phyloP scores from a whole-genome alignment of 148 eudicot species.

The Vaccinium darrowii region DNA sequence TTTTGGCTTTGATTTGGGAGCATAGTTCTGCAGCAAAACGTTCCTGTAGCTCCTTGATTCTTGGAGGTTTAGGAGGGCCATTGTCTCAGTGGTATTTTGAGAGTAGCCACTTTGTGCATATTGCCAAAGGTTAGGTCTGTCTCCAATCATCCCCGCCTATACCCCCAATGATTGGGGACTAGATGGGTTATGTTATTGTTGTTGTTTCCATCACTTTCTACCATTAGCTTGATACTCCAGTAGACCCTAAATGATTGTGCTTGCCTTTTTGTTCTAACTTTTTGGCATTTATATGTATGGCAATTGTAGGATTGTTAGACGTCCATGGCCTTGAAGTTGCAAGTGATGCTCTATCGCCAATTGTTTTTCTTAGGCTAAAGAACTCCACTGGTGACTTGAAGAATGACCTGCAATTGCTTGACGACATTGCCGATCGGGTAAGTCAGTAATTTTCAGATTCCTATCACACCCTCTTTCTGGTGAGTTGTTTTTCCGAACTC shows the following conservation, averaged over 20 bases:
- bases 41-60: no score
- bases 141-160: no score
- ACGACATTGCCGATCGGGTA: conserved; percentile 71
- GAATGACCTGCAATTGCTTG: conserved; percentile 67
- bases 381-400: conserved; percentile 60
- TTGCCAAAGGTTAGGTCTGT: no score
- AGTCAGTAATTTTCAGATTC: conserved; percentile 16
- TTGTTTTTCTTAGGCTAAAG: conserved; percentile 61
- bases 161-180: no score
- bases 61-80: no score
- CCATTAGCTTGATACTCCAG: no score
- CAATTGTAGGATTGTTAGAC: conserved; percentile 57
- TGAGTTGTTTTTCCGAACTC: neutral
- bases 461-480: neutral
- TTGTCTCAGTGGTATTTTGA: no score
- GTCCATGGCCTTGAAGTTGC: conserved; percentile 65
- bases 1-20: no score
- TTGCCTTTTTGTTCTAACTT: neutral
- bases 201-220: no score
- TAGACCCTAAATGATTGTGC: neutral
- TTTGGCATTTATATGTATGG: neutral
- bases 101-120: no score
- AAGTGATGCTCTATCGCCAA: conserved; percentile 76
- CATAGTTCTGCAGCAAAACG: no score
- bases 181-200: no score